phyloP scores from a whole-genome alignment of 1,139 yeast species.

The Sugiyamaella paludigena region DNA sequence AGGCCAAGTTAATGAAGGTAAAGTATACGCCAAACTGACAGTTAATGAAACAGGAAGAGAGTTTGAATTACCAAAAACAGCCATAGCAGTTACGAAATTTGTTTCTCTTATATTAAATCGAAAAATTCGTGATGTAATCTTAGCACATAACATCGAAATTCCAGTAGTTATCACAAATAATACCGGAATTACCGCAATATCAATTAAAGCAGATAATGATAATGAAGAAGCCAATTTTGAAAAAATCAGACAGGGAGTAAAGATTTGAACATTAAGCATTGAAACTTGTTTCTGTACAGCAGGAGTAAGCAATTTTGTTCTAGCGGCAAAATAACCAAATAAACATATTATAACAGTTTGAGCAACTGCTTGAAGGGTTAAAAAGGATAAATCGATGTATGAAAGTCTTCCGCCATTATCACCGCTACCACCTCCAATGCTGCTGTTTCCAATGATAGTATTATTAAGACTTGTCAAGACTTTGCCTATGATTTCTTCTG shows the following conservation, averaged over 20 bases:
- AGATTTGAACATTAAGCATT: slow-evolving; percentile 69
- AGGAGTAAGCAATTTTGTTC: slow-evolving; percentile 54
- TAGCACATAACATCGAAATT: slow-evolving; percentile 57
- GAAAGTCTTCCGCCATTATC: slow-evolving; percentile 43
- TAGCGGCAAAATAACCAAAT: slow-evolving; percentile 70
- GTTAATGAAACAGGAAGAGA: slow-evolving; percentile 62
- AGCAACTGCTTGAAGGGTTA: slow-evolving; percentile 75
- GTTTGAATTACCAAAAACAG: slow-evolving; percentile 81
- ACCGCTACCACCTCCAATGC: too few species aligned
- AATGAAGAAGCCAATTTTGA: slow-evolving; percentile 74
- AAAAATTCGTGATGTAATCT: slow-evolving; percentile 47
- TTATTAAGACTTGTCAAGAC: too few species aligned
- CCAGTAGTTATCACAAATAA: slow-evolving; percentile 63
- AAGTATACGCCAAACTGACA: slow-evolving; percentile 64
- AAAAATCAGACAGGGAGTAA: slow-evolving; percentile 83
- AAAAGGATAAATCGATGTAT: slow-evolving; percentile 54
- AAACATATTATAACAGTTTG: slow-evolving; percentile 73
- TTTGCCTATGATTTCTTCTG: too few species aligned
- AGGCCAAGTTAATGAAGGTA: slow-evolving; percentile 75
- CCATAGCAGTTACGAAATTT: slow-evolving; percentile 85
- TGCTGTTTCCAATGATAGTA: too few species aligned
- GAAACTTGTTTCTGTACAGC: slow-evolving; percentile 66
- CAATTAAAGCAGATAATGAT: slow-evolving; percentile 62
- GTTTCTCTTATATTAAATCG: slow-evolving; percentile 60
- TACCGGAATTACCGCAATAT: slow-evolving; percentile 70